These are phyloP conservation scores for Cercophora samala DNA, from an alignment of 495 filamentous ascomycete species.

Conservation along the genomic window DNA sequence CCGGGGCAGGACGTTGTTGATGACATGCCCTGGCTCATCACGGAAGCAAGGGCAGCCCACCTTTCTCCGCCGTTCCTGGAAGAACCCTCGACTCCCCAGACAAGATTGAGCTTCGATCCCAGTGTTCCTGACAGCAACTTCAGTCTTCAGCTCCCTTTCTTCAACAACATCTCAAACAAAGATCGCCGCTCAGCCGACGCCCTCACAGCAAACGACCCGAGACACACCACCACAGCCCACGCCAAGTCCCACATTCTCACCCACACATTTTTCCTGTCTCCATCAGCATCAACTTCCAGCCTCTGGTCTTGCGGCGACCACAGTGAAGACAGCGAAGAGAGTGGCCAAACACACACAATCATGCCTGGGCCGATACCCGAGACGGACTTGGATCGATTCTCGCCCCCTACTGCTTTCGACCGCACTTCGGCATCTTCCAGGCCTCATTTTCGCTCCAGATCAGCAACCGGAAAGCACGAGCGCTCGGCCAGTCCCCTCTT, in stretches of 20 bases:
- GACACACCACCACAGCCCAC: neutral
- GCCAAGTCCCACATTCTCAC: slow-evolving; percentile 17
- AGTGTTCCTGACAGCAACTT: slow-evolving; percentile 13
- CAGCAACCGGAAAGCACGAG: slow-evolving; percentile 16
- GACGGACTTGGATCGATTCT: slow-evolving; percentile 15
- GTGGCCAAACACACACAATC: slow-evolving; percentile 14
- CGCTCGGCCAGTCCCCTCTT: slow-evolving; percentile 30
- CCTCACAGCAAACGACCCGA: neutral
- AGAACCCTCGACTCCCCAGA: slow-evolving; percentile 27
- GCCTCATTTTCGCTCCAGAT: slow-evolving; percentile 8
- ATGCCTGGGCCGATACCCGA: slow-evolving; percentile 30
- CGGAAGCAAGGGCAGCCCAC: slow-evolving; percentile 9
- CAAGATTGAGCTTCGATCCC: slow-evolving; percentile 24
- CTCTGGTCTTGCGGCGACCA: slow-evolving; percentile 15
- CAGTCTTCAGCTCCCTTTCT: slow-evolving; percentile 26
- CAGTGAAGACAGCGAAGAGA: slow-evolving; percentile 11
- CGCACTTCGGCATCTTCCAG: slow-evolving; percentile 12
- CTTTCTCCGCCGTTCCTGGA: slow-evolving; percentile 17
- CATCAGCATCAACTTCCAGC: slow-evolving; percentile 31
- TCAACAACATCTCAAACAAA: slow-evolving; percentile 19
- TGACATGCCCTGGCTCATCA: slow-evolving; percentile 6
- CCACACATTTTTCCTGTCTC: slow-evolving; percentile 32
- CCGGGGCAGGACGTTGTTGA: neutral
- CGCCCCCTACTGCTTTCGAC: slow-evolving; percentile 10
- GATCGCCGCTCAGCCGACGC: neutral